Percentiles rank a stretch among this genome's conserved stretches.
Conservation (phyloP, 108 stramenopile species). For the Cyclotella distinguenda region DNA sequence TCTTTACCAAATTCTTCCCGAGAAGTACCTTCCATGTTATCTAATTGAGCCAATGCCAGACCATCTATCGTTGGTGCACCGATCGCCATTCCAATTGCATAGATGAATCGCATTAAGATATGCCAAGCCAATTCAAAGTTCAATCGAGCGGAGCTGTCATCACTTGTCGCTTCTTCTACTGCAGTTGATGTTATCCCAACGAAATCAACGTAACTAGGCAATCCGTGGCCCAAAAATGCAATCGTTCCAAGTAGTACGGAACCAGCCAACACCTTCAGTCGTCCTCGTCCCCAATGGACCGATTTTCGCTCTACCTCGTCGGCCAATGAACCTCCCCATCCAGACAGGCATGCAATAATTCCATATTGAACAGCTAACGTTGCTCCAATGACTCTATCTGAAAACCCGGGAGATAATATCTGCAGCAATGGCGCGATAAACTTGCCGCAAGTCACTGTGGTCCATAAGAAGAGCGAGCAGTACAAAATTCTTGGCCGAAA, state of each 20-base stretch:
- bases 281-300: slow-evolving; percentile 22
- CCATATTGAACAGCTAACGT: slow-evolving; percentile 21
- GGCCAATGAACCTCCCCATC: slow-evolving; percentile 26
- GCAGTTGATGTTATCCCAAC: background rate
- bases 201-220: slow-evolving; percentile 10
- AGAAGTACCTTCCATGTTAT: slow-evolving; percentile 21
- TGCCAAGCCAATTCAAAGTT: slow-evolving; percentile 26
- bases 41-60: slow-evolving; percentile 13
- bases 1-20: slow-evolving; percentile 27
- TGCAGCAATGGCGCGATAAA: slow-evolving; percentile 25
- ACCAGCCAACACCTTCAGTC: slow-evolving; percentile 17
- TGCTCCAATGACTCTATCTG: slow-evolving; percentile 21
- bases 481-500: slow-evolving; percentile 23
- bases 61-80: slow-evolving; percentile 27
- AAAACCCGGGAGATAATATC: slow-evolving; percentile 22
- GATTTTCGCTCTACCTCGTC: slow-evolving; percentile 22
- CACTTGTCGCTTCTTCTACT: background rate
- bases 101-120: slow-evolving; percentile 23
- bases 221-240: slow-evolving; percentile 24
- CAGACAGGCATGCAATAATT: slow-evolving; percentile 23
- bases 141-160: background rate
- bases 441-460: slow-evolving; percentile 19
- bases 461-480: slow-evolving; percentile 21
- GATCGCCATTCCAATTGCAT: slow-evolving; percentile 25
- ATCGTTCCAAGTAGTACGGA: slow-evolving; percentile 20